Conservation (phyloP, 2,329 filamentous ascomycete genomes). For the Trichoderma cornu-damae region DNA sequence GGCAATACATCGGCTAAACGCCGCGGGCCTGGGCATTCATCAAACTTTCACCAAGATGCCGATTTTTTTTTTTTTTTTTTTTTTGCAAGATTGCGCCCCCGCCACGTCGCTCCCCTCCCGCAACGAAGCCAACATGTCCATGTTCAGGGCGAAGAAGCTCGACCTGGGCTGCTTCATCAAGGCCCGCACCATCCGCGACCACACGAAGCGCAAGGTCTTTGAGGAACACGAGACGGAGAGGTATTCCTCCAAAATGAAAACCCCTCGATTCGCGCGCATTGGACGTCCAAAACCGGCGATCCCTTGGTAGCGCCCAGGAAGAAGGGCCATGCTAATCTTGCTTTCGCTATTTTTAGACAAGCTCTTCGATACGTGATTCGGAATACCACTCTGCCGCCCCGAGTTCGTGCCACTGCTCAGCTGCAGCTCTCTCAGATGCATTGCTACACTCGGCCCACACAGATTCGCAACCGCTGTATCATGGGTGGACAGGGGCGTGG, state of each 20-base stretch:
- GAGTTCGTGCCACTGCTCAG: conserved; percentile 85
- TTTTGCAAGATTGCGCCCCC: too few relatives aligned
- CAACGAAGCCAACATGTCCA: conserved; percentile 56
- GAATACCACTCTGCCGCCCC: conserved; percentile 78
- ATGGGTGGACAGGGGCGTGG: conserved; percentile 84
- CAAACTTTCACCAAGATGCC: conserved; percentile 12
- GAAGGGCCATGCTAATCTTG: not conserved
- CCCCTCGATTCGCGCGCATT: not conserved
- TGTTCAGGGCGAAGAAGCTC: conserved; percentile 85
- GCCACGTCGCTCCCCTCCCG: too few relatives aligned
- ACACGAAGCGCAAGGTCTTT: conserved; percentile 93
- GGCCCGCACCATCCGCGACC: conserved; percentile 80
- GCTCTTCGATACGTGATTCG: conserved; percentile 87
- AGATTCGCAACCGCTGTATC: conserved; percentile 91
- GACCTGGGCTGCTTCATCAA: conserved; percentile 87
- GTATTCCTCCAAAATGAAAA: conserved; percentile 43
- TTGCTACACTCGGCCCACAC: conserved; percentile 85
- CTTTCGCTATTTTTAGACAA: conserved; percentile 56
- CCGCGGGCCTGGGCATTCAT: conserved; percentile 8
- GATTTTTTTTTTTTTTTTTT: too few relatives aligned
- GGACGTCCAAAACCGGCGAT: not conserved
- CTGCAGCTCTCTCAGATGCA: conserved; percentile 93
- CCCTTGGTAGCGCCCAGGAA: not conserved
- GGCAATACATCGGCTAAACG: conserved; percentile 11
- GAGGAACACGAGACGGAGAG: conserved; percentile 81